A percentile compares a stretch with the other conserved stretches of the same genome.
These are phyloP conservation scores for Curvularia verruculosa DNA, from an alignment of 2,329 filamentous ascomycete species.

Conservation along the genomic window DNA sequence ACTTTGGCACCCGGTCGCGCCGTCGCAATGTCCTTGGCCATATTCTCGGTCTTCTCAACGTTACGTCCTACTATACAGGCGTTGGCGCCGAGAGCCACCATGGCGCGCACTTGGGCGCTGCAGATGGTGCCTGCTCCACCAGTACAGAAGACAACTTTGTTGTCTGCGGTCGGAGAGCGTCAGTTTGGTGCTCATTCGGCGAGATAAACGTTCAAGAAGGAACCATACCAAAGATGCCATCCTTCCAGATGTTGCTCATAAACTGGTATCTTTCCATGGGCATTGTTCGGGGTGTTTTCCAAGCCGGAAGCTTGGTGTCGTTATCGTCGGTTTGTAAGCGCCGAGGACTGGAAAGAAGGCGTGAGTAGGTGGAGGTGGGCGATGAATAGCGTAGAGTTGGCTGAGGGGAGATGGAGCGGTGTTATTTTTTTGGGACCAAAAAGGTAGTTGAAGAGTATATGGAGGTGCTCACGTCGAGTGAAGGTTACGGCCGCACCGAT, in stretches of 20 bases:
- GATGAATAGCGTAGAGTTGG: background rate
- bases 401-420: background rate
- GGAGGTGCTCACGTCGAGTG: constrained; percentile 21
- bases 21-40: constrained; percentile 81
- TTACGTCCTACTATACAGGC: constrained; percentile 94
- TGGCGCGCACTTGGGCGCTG: constrained; percentile 87
- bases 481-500: constrained; percentile 29
- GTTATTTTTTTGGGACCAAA: background rate
- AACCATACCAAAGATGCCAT: constrained; percentile 80
- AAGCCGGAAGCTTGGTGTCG: constrained; percentile 17
- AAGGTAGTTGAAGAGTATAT: constrained; percentile 6
- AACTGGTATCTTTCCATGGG: constrained; percentile 74
- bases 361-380: background rate
- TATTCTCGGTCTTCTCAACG: constrained; percentile 81
- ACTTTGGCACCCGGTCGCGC: constrained; percentile 81
- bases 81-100: constrained; percentile 89
- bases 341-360: constrained; percentile 4
- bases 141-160: constrained; percentile 92
- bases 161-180: constrained; percentile 59
- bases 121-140: constrained; percentile 94
- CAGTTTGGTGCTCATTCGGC: background rate
- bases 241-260: constrained; percentile 81
- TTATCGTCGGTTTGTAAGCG: constrained; percentile 3
- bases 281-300: constrained; percentile 58
- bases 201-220: background rate